Evolutionary conservation across 345 rosid species (phyloP), one percentile per base, ranked within the genome.

Genomic region (Gossypium ekmanianum): DNA sequence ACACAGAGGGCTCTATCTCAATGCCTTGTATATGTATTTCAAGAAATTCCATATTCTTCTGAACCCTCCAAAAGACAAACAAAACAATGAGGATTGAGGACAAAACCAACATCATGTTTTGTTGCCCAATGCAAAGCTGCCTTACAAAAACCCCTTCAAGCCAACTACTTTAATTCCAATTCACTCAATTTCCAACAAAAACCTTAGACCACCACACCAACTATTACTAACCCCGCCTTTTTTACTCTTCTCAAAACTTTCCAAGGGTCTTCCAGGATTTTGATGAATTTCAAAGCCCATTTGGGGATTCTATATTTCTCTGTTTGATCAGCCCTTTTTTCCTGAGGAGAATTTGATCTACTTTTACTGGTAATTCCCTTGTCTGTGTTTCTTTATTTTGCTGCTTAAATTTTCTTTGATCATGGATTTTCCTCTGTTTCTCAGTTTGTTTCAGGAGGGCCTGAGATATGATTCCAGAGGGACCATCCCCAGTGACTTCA

Each of bases 1-100:
- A 34, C 41, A 5, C 41, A 34, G 7, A 34, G 41, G 41, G 41
- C 34, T 22, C 55, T 47, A 22, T 67, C 39, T 75, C 44, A 76
- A 43, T 66, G 78, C 54, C 55, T 57, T 51, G 11, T 51, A 12
- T n/a, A 59, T 84, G 87, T 45, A 68, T 78, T 77, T 79, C 88
- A 75, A 86, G 89, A 88, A 88, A 90, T 88, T 90, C 94, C 84
- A 79, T 84, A 80, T 88, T 85, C 88, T 79, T 81, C 78, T 77
- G 84, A 79, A 68, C 74, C 73, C 77, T 63, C 82, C 85, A 80
- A 80, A 76, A 76, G 84, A 85, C 86, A 84, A 69, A 81, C 82
- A 83, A 81, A 79, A 56, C 84, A 75, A 77, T 84, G 86, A 76
- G 72, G 83, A 90, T 90, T 83, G 86, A 77, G 72, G 83, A 90